Base-by-base conservation (phyloP, 495 filamentous ascomycete species). In the Venustampulla echinocandica region DNA sequence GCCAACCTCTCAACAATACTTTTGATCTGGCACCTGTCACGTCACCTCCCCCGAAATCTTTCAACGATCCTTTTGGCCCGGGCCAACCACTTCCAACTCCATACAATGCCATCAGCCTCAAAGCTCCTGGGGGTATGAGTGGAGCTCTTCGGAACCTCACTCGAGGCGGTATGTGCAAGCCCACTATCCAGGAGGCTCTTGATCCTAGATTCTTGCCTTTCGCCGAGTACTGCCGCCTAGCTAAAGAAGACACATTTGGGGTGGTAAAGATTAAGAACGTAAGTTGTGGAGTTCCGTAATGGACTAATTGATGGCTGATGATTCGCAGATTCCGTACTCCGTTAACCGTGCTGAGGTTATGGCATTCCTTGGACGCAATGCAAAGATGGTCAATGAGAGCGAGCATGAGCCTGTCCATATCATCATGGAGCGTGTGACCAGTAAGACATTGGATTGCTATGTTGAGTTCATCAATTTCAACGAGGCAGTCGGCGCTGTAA, bases 371-470 rank as follows among this genome's bases (percentile, higher is more conserved):
- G 84, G 84, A n/a, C 74, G 76, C n/a, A 74, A 73, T 48, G 74
- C 81, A 0, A 71, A 68, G 13, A 63, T 85, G 28, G 62, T 82
- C 24, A 74, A 78, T 36, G 52, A 55, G 15, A 20, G 18, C 5
- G 53, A 61, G 1, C 69, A 80, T 4, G 79, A 77, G 42, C 70
- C 82, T 0, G 64, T 90, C 9, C 86, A 92, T 54, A 87, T 92
- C 50, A 84, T 88, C 52, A 87, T 92, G 83, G 86, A 90, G 41
- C 80, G 84, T 6, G 67, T 76, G 0, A 85, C 82, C 1, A 74
- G 75, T 38, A 90, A 90, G 71, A 90, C 86, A 0, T 77, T 81
- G 62, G 83, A 89, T 42, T 81, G 75, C 47, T 92, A 69, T 51
- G 76, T 85, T 23, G 86, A 92, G 56, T 80, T 89, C 38, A 44